These are phyloP conservation scores for Clonostachys byssicola DNA, from an alignment of 2,329 filamentous ascomycete species.

Conservation along the genomic window DNA sequence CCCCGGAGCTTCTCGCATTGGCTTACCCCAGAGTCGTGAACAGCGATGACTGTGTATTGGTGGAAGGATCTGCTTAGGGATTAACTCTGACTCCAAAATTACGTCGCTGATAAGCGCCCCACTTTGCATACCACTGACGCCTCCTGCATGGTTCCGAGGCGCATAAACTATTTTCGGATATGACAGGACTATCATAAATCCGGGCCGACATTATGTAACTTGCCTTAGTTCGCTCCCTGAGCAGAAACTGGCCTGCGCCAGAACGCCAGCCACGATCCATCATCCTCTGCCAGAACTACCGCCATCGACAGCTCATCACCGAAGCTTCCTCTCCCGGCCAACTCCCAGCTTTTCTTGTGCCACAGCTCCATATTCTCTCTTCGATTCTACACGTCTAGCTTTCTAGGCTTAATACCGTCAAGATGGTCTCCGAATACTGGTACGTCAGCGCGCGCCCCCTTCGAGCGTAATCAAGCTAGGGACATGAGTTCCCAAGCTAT, in stretches of 20 bases:
- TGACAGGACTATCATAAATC: slow-evolving; percentile 2
- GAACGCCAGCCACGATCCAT: slow-evolving; percentile 28
- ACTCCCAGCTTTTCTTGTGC: background rate
- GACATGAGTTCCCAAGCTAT: slow-evolving; percentile 18
- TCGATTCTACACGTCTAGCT: too few species aligned
- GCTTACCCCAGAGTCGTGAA: too few species aligned
- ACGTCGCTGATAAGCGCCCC: too few species aligned
- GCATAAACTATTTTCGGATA: too few species aligned
- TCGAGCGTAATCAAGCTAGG: slow-evolving; percentile 20
- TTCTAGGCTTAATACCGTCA: slow-evolving; percentile 31
- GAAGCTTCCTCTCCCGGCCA: slow-evolving; percentile 14
- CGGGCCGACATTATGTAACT: slow-evolving; percentile 21
- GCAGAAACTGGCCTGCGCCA: slow-evolving; percentile 37
- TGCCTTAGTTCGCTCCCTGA: slow-evolving; percentile 15
- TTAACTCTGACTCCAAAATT: too few species aligned
- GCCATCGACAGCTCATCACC: slow-evolving; percentile 14
- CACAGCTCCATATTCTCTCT: too few species aligned
- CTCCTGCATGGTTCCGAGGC: too few species aligned
- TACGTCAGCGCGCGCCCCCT: slow-evolving; percentile 46
- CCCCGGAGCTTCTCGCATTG: too few species aligned
- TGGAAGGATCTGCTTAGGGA: too few species aligned
- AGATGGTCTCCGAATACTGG: slow-evolving; percentile 80
- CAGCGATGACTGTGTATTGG: too few species aligned
- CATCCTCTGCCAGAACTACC: slow-evolving; percentile 18
- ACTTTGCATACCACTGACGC: too few species aligned